Conservation (phyloP, 495 filamentous ascomycete genomes). For the Aspergillus nanangensis region DNA sequence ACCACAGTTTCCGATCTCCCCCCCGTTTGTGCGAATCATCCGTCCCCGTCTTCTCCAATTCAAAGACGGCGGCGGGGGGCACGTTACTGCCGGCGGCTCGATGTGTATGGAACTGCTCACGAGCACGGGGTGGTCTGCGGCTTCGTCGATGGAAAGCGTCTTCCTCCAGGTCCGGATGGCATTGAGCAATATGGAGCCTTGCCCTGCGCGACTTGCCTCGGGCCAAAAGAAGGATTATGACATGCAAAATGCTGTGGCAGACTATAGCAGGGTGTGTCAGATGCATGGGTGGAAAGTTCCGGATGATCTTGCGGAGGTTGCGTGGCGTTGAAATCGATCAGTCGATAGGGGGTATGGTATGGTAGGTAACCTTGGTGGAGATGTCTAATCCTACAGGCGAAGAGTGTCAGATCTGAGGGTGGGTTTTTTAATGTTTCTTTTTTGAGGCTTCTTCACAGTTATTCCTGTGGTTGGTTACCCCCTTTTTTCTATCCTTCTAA, state of each 20-base stretch:
- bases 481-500: too few species aligned
- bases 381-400: too few species aligned
- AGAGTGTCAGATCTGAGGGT: too few species aligned
- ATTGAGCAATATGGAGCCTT: slow-evolving; percentile 61
- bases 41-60: slow-evolving; percentile 75
- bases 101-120: slow-evolving; percentile 93
- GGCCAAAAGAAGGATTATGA: slow-evolving; percentile 50
- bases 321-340: slow-evolving; percentile 9
- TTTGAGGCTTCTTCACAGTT: too few species aligned
- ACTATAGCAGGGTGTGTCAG: slow-evolving; percentile 62
- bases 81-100: slow-evolving; percentile 83
- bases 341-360: not conserved
- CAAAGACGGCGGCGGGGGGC: slow-evolving; percentile 71
- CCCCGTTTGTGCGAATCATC: slow-evolving; percentile 83
- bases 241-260: slow-evolving; percentile 66
- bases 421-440: too few species aligned
- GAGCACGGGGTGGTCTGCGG: slow-evolving; percentile 74
- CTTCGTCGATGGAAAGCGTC: slow-evolving; percentile 70
- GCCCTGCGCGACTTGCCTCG: slow-evolving; percentile 61
- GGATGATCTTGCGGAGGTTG: slow-evolving; percentile 19
- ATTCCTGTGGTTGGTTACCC: too few species aligned
- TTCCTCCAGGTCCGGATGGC: slow-evolving; percentile 80
- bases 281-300: slow-evolving; percentile 55
- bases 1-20: slow-evolving; percentile 66
- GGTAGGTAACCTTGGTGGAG: too few species aligned